Evolutionary conservation across 164 flowering plant species (phyloP), one percentile per base, ranked within the genome.

Genomic region (Stephania yunnanensis): DNA sequence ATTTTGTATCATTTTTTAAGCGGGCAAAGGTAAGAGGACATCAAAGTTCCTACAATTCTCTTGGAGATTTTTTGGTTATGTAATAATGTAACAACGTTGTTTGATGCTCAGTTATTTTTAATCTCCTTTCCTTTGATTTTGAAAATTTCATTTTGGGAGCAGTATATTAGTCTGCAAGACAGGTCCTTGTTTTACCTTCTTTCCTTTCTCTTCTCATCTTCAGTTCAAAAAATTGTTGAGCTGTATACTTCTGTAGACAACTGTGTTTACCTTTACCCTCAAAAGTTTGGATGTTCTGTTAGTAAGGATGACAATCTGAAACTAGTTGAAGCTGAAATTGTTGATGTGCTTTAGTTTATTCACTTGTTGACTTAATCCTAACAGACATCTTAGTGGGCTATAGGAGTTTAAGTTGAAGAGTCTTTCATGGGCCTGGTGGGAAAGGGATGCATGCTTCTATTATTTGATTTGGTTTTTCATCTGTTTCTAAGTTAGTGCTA

Each of bases 1-100:
- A 95, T 78, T 91, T 95, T 63, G 79, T 95, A 44, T 86, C 95
- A 63, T 95, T 93, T 82, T 93, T 95, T 69, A 87, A 87, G 52
- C 86, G 95, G 79, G 99, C 99, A 67, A 95, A 92, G 97, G 98
- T 95, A 79, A 84, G 20, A 61, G 11, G 6, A 19, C 36, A 68
- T 25, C 20, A 2, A 20, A 50, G 15, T 3, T 20, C 7, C 15
- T 4, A 63, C 66, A 19, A 19, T 63, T 63, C 4, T 7, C 66
- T 63, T 13, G 66, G 20, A 36, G 42, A 36, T 25, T 29, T 66
- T 66, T 66, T 7, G 31, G 69, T 22, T 25, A 20, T 7, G n/a
- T 30, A 36, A 36, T 6, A 30, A 29, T 11, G 29, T 36, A 4
- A 36, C 42, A 6, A 29, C n/a, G 4, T 3, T 61, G 15, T 63